A percentile compares a stretch with the other conserved stretches of the same genome.
Conservation (phyloP, 108 stramenopile genomes). For the Schizochytrium sp. region DNA sequence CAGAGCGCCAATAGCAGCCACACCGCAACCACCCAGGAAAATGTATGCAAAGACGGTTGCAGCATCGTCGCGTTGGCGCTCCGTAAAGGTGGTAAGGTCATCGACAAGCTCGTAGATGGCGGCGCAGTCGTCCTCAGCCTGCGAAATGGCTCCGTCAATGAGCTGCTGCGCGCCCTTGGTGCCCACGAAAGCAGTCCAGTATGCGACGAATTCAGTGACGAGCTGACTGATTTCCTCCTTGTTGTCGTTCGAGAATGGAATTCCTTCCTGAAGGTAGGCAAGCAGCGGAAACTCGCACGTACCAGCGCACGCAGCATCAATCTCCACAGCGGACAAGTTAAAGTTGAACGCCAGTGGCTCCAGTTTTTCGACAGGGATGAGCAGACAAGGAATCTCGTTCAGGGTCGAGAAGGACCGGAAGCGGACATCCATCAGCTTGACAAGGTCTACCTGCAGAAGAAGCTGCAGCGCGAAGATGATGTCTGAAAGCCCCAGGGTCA, state of each 20-base stretch:
- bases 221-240: neutral
- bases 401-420: neutral
- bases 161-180: neutral
- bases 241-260: neutral
- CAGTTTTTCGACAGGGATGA: neutral
- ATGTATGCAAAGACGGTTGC: neutral
- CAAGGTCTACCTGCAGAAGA: neutral
- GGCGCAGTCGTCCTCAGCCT: neutral
- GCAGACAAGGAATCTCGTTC: neutral
- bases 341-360: neutral
- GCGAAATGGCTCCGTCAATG: neutral
- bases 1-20: neutral
- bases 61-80: neutral
- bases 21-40: neutral
- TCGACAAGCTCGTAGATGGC: neutral
- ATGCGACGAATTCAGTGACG: neutral
- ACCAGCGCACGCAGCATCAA: neutral
- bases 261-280: neutral
- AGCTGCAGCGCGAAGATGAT: neutral
- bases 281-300: neutral
- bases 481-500: neutral
- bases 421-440: neutral
- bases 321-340: neutral
- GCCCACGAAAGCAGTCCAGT: neutral
- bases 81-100: neutral